Percentiles rank a stretch among this genome's conserved stretches.
These are phyloP conservation scores for Candida koratica DNA, from an alignment of 805 yeast species.

Conservation along the genomic window DNA sequence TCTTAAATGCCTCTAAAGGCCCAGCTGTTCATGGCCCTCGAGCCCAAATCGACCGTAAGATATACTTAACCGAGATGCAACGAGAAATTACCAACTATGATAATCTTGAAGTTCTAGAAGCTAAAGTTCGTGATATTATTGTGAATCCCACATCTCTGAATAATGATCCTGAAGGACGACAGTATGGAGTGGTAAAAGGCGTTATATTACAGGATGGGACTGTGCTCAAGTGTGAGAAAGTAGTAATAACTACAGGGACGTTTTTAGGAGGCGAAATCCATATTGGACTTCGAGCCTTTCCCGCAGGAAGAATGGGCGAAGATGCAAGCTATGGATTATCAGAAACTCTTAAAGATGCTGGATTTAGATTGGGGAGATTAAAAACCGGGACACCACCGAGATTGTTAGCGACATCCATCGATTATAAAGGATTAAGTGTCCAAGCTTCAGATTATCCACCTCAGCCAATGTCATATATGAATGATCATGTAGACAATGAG, in stretches of 20 bases:
- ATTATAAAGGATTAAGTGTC: constrained; percentile 56
- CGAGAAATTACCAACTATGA: constrained; percentile 49
- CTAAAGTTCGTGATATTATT: constrained; percentile 80
- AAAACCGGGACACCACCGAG: constrained; percentile 99
- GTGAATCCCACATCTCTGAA: constrained; percentile 38
- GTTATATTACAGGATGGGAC: constrained; percentile 67
- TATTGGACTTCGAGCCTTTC: constrained; percentile 72
- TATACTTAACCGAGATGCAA: constrained; percentile 81
- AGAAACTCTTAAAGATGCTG: constrained; percentile 67
- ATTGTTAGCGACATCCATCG: constrained; percentile 64
- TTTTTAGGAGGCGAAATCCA: constrained; percentile 93
- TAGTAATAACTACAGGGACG: constrained; percentile 93
- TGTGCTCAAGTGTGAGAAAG: constrained; percentile 56
- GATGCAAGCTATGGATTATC: constrained; percentile 87
- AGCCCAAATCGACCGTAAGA: constrained; percentile 87
- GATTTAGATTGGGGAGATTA: constrained; percentile 80
- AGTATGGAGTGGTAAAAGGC: constrained; percentile 55
- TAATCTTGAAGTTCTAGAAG: constrained; percentile 60
- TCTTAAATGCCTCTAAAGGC: constrained; percentile 81
- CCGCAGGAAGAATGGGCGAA: constrained; percentile 95
- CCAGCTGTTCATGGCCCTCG: constrained; percentile 99
- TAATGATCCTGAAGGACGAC: constrained; percentile 34
- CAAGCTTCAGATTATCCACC: constrained; percentile 86
- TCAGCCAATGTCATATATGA: constrained; percentile 83
- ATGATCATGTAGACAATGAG: constrained; percentile 57